A percentile compares a stretch with the other conserved stretches of the same genome.
Conservation (phyloP, 2,329 filamentous ascomycete species). For the Phaeophleospora eucalypticola region DNA sequence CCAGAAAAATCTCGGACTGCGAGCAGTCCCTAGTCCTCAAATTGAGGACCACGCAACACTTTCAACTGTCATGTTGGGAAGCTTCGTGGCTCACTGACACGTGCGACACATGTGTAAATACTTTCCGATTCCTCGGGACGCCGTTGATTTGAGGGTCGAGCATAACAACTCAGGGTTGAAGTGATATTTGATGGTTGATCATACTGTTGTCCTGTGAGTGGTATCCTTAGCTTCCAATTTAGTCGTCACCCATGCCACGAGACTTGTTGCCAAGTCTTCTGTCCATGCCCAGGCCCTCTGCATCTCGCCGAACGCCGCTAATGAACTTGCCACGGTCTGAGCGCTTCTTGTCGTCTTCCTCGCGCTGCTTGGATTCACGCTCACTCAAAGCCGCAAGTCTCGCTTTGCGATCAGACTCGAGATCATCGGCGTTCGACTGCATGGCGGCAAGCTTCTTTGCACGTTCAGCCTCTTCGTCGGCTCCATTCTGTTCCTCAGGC, state of each 20-base stretch:
- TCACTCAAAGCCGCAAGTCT: constrained; percentile 64
- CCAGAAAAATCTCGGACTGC: no score
- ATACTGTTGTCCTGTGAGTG: no score
- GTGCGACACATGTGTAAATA: no score
- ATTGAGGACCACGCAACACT: no score
- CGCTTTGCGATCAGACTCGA: constrained; percentile 66
- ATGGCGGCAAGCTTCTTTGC: constrained; percentile 38
- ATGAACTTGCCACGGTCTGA: constrained; percentile 37
- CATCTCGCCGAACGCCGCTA: constrained; percentile 30
- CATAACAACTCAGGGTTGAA: no score
- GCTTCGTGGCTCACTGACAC: no score
- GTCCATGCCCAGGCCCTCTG: constrained; percentile 29
- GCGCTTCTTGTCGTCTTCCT: constrained; percentile 58
- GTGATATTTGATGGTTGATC: no score
- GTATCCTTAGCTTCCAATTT: no score
- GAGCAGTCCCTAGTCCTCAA: no score
- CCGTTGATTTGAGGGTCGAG: no score
- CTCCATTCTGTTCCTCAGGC: constrained; percentile 19
- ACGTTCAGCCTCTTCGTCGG: constrained; percentile 33
- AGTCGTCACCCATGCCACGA: constrained; percentile 21
- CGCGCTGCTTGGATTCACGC: constrained; percentile 59
- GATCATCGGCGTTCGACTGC: constrained; percentile 48
- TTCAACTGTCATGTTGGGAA: no score
- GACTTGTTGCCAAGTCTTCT: constrained; percentile 23
- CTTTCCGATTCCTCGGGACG: no score